These are phyloP conservation scores for Avena insularis DNA, from an alignment of 176 grass and related monocot species.

Conservation along the genomic window DNA sequence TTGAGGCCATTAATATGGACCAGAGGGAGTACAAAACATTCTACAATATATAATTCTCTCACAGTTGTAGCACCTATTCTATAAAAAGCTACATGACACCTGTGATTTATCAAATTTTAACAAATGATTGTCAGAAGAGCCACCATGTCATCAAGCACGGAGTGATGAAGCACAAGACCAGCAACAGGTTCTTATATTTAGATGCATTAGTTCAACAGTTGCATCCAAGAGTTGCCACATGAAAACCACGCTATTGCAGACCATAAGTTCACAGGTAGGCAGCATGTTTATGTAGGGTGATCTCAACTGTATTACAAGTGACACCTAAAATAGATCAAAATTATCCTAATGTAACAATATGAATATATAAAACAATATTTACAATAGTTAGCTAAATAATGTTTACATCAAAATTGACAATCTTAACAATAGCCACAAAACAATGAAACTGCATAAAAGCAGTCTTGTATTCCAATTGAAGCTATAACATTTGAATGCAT, in stretches of 20 bases:
- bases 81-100: background rate
- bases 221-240: background rate
- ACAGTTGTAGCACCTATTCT: constrained; percentile 6
- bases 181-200: background rate
- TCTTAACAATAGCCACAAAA: constrained; percentile 4
- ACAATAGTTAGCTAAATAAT: background rate
- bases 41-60: constrained; percentile 4
- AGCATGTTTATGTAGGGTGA: constrained; percentile 6
- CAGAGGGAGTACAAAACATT: background rate
- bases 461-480: constrained; percentile 2
- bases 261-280: background rate
- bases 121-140: background rate
- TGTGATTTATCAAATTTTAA: constrained; percentile 5
- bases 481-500: background rate
- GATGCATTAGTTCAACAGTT: constrained; percentile 4
- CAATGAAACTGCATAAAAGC: constrained; percentile 17
- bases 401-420: background rate
- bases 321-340: constrained; percentile 13
- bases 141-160: background rate
- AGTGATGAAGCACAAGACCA: constrained; percentile 4
- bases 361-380: background rate
- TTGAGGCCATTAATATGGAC: no score
- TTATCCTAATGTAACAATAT: background rate
- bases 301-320: background rate
- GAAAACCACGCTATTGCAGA: background rate